phyloP scores from a whole-genome alignment of 495 filamentous ascomycete genomes.

The Clohesyomyces aquaticus region DNA sequence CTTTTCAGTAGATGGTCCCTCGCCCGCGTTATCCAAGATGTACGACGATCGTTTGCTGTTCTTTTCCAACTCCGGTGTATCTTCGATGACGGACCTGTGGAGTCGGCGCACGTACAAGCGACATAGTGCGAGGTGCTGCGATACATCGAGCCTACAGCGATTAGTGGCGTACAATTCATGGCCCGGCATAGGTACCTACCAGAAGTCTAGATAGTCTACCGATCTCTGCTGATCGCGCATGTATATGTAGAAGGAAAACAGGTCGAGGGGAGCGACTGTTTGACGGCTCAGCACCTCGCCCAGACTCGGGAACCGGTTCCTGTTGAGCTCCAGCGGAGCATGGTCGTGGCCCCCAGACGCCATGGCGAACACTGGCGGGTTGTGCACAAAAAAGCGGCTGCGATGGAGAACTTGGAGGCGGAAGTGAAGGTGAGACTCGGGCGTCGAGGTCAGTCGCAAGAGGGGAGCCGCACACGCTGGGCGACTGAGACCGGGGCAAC shows the following conservation, averaged over 20 bases:
- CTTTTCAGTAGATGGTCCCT: constrained; percentile 57
- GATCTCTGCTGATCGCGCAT: constrained; percentile 98
- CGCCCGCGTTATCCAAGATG: constrained; percentile 62
- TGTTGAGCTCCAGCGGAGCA: constrained; percentile 37
- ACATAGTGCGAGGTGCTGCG: constrained; percentile 97
- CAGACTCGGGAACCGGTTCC: constrained; percentile 88
- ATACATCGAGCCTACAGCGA: constrained; percentile 89
- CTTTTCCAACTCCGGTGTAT: constrained; percentile 89
- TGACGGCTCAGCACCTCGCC: constrained; percentile 92
- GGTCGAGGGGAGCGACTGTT: constrained; percentile 88
- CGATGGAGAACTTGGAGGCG: neutral
- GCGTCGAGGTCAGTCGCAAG: neutral
- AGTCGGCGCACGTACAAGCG: constrained; percentile 97
- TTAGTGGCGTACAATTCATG: constrained; percentile 12
- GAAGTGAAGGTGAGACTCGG: neutral
- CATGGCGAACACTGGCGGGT: constrained; percentile 8
- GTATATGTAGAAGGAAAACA: constrained; percentile 99
- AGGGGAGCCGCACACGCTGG: neutral
- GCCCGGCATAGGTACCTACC: constrained; percentile 57
- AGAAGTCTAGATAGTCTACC: constrained; percentile 98
- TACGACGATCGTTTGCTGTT: constrained; percentile 82
- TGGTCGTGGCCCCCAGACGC: constrained; percentile 21
- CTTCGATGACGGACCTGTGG: constrained; percentile 86
- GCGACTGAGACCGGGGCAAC: neutral
- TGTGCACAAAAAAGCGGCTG: neutral